Evolutionary conservation across 306 rosid genomes (phyloP).

Genomic region (Abrus pulchellus): DNA sequence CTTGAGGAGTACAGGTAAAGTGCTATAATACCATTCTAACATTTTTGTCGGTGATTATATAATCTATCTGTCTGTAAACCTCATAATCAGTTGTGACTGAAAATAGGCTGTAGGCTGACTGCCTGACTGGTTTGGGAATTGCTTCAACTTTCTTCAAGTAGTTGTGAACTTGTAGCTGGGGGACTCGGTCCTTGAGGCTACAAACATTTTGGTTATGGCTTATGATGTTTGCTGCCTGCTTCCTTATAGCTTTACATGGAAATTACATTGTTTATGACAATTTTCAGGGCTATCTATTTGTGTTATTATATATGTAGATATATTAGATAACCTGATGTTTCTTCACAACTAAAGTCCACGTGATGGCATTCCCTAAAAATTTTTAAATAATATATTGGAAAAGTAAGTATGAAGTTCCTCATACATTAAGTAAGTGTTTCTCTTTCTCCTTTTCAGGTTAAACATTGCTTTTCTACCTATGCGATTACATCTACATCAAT

Average conservation of each 20-base stretch:
- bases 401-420: conserved; percentile 3
- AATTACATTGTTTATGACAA: not conserved
- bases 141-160: conserved; percentile 41
- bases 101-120: not conserved
- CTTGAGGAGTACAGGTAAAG: conserved; percentile 96
- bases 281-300: conserved; percentile 19
- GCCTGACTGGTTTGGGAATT: conserved; percentile 13
- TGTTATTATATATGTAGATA: conserved; percentile 16
- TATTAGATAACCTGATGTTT: conserved; percentile 15
- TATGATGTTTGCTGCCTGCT: conserved; percentile 30
- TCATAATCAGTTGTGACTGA: conserved; percentile 12
- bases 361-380: conserved; percentile 29
- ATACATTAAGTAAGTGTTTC: conserved; percentile 1
- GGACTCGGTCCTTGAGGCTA: conserved; percentile 5
- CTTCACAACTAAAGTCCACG: conserved; percentile 14
- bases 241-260: conserved; percentile 26
- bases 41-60: conserved; percentile 21
- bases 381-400: conserved; percentile 28
- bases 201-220: conserved; percentile 10
- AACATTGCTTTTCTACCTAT: conserved; percentile 75
- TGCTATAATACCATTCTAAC: conserved; percentile 1
- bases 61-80: conserved; percentile 10
- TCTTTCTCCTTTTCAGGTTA: conserved; percentile 63
- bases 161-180: conserved; percentile 6
- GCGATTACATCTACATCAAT: conserved; percentile 82